Percentiles rank a stretch among this genome's conserved stretches.
Evolutionary conservation across 2,329 filamentous ascomycete genomes (phyloP).

Genomic region (Phaeosphaeriaceae sp.): DNA sequence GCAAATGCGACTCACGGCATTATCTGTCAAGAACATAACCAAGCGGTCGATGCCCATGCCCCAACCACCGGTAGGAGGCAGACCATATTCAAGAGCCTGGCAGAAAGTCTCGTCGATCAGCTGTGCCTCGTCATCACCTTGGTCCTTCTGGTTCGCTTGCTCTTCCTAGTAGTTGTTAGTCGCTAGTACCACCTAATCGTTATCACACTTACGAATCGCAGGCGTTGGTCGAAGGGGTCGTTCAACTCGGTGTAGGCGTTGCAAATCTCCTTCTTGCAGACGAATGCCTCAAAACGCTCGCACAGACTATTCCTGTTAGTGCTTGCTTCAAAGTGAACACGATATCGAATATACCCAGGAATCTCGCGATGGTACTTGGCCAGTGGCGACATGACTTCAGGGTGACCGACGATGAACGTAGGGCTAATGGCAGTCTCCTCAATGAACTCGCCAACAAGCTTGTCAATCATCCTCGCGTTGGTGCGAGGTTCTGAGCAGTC

Average conservation of each 20-base stretch:
- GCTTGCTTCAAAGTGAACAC: not conserved
- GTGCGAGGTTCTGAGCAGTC: conserved; percentile 90
- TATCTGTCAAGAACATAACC: conserved; percentile 92
- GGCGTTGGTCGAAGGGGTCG: conserved; percentile 91
- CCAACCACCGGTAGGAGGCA: conserved; percentile 92
- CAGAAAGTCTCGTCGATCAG: conserved; percentile 96
- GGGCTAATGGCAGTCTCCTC: conserved; percentile 94
- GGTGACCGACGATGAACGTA: conserved; percentile 88
- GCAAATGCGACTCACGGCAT: not conserved
- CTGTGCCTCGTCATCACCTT: conserved; percentile 97
- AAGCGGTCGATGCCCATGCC: conserved; percentile 94
- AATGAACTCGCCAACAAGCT: conserved; percentile 89
- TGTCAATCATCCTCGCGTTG: conserved; percentile 95
- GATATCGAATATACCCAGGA: conserved; percentile 60
- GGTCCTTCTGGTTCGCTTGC: conserved; percentile 89
- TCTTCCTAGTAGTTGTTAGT: conserved; percentile 61
- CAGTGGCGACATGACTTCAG: conserved; percentile 87
- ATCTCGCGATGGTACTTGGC: conserved; percentile 90
- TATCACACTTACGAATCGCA: conserved; percentile 61
- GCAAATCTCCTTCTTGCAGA: conserved; percentile 95
- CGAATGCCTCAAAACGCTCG: conserved; percentile 97
- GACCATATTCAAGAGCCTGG: conserved; percentile 83
- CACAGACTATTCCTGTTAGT: conserved; percentile 64
- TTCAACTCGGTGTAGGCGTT: conserved; percentile 99
- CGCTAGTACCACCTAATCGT: not conserved